A percentile compares a stretch with the other conserved stretches of the same genome.
phyloP scores from a whole-genome alignment of 2,329 filamentous ascomycete genomes.

The Cercospora sp. region DNA sequence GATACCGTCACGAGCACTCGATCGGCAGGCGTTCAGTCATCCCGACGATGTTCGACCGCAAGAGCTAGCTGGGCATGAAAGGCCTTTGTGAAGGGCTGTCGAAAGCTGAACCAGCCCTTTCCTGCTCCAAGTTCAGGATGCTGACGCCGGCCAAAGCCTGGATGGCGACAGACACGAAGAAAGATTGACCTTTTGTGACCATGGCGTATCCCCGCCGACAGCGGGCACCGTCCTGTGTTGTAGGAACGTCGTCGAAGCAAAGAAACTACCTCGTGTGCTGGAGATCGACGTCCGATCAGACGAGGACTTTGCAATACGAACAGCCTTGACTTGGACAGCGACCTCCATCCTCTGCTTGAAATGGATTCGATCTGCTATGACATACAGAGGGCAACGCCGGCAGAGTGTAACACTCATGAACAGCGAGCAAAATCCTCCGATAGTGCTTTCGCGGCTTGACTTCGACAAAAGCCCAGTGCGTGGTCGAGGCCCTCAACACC shows the following conservation, averaged over 20 bases:
- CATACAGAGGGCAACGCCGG: background rate
- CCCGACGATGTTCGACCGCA: background rate
- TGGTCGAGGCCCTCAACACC: background rate
- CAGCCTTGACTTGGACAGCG: background rate
- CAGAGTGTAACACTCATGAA: background rate
- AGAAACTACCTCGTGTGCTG: background rate
- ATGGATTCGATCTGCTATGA: background rate
- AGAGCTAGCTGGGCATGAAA: background rate
- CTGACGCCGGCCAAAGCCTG: background rate
- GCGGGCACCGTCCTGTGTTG: background rate
- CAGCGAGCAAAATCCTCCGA: background rate
- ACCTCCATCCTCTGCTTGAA: background rate
- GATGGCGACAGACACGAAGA: background rate
- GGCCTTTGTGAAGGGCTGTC: background rate
- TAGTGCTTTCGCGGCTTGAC: background rate
- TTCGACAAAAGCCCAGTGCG: background rate
- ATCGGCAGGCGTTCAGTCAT: background rate
- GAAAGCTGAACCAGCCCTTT: background rate
- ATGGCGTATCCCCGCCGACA: background rate
- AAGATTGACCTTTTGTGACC: too few species aligned
- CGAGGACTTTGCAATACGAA: background rate
- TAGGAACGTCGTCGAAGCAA: background rate
- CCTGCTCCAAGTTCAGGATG: background rate
- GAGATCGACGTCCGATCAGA: background rate
- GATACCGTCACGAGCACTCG: background rate